Percentiles rank a stretch among this genome's conserved stretches.
These are phyloP conservation scores for Mycena pura DNA, from an alignment of 768 basidiomycete genomes.

Conservation along the genomic window DNA sequence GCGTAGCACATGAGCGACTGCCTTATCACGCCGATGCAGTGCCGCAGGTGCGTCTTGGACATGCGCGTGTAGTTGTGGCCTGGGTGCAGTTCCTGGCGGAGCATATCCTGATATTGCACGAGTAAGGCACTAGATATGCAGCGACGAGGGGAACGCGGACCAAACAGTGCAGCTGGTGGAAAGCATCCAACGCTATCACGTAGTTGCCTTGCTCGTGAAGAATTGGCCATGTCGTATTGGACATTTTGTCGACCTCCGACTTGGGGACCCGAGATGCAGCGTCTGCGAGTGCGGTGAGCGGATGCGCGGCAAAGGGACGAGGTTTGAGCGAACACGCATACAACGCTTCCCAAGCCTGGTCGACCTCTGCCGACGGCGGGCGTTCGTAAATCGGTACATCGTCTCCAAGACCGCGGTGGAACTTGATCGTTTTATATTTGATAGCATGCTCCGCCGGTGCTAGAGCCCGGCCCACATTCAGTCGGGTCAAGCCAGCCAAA, in stretches of 20 bases:
- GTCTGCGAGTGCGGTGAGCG: not conserved
- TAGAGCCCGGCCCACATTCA: too few relatives aligned
- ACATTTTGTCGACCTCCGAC: constrained; percentile 18
- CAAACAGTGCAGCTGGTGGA: constrained; percentile 32
- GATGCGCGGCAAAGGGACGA: not conserved
- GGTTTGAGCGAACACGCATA: constrained; percentile 17
- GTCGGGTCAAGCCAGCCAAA: too few relatives aligned
- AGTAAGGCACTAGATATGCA: not conserved
- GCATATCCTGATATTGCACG: constrained; percentile 14
- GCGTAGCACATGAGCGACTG: constrained; percentile 28
- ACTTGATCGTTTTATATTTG: not conserved
- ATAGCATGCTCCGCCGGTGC: not conserved
- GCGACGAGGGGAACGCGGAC: constrained; percentile 6
- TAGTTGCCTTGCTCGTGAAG: constrained; percentile 25
- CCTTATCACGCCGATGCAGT: constrained; percentile 26
- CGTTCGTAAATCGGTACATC: constrained; percentile 21
- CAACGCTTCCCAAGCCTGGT: constrained; percentile 26
- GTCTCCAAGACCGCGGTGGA: not conserved
- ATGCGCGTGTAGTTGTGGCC: constrained; percentile 18
- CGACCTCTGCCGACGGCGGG: constrained; percentile 21
- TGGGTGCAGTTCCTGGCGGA: constrained; percentile 17
- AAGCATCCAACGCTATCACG: constrained; percentile 27
- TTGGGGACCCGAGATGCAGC: constrained; percentile 21
- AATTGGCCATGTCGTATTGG: constrained; percentile 29
- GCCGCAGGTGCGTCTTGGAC: constrained; percentile 15